Percentiles rank a stretch among this genome's conserved stretches.
Conservation (phyloP, 2,329 filamentous ascomycete genomes). For the Alternaria rosae region DNA sequence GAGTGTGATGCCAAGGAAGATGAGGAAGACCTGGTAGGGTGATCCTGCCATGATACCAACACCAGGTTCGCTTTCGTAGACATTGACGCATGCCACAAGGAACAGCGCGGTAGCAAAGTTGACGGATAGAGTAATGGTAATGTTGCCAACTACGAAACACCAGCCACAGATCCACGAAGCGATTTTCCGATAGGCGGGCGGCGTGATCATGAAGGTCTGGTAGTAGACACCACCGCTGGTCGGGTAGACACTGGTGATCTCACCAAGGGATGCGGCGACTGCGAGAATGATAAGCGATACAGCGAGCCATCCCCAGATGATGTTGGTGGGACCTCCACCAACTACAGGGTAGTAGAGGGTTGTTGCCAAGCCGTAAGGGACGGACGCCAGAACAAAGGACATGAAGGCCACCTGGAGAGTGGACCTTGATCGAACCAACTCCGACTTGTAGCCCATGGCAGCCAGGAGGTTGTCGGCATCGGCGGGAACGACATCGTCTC, state of each 20-base stretch:
- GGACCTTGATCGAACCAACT: slow-evolving; percentile 69
- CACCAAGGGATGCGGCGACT: slow-evolving; percentile 73
- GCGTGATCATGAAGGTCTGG: slow-evolving; percentile 77
- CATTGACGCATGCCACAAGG: slow-evolving; percentile 63
- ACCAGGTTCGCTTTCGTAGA: slow-evolving; percentile 59
- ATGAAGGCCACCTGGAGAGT: slow-evolving; percentile 76
- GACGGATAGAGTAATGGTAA: slow-evolving; percentile 83
- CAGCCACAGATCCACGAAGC: slow-evolving; percentile 77
- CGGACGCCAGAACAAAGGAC: slow-evolving; percentile 78
- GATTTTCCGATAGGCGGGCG: slow-evolving; percentile 66
- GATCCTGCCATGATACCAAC: slow-evolving; percentile 55
- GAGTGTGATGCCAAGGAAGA: slow-evolving; percentile 60
- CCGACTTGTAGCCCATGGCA: slow-evolving; percentile 71
- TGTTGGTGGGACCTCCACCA: slow-evolving; percentile 71
- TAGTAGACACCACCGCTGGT: slow-evolving; percentile 83
- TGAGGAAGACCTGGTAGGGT: slow-evolving; percentile 57
- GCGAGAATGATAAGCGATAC: slow-evolving; percentile 73
- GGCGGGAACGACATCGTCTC: slow-evolving; percentile 34
- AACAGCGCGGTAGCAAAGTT: slow-evolving; percentile 74
- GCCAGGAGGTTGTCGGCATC: slow-evolving; percentile 69
- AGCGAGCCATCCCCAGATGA: slow-evolving; percentile 76
- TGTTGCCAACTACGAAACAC: slow-evolving; percentile 80
- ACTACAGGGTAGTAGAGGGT: slow-evolving; percentile 72
- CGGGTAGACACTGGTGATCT: slow-evolving; percentile 78
- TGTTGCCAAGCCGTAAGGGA: slow-evolving; percentile 76